phyloP scores from a whole-genome alignment of 371 early-diverging fungal species.

The Mucor circinelloides region DNA sequence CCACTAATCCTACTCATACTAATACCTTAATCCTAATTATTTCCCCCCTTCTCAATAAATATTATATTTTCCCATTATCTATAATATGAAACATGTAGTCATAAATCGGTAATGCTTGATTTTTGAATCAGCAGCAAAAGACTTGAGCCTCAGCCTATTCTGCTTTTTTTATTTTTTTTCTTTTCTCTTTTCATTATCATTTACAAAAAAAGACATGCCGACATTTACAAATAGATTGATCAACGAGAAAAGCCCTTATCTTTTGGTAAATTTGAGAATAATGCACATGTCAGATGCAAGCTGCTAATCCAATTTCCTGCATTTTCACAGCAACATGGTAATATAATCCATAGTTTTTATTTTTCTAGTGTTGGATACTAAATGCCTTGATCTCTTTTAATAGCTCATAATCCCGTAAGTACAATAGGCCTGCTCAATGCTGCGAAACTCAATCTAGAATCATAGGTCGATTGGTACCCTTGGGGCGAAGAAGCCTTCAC shows the following conservation, averaged over 20 bases:
- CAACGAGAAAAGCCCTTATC: conserved; percentile 65
- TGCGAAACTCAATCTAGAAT: neutral
- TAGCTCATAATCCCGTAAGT: conserved; percentile 53
- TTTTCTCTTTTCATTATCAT: neutral
- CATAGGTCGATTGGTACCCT: conserved; percentile 71
- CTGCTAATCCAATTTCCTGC: neutral
- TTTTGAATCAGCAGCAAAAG: neutral
- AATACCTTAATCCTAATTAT: conserved; percentile 6
- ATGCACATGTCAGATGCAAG: neutral
- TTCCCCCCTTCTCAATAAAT: neutral
- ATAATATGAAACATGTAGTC: neutral
- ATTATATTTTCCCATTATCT: neutral
- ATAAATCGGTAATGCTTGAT: neutral
- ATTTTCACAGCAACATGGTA: conserved; percentile 53
- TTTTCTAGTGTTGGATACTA: neutral
- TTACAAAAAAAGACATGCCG: neutral
- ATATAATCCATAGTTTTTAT: neutral
- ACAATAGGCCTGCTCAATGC: neutral
- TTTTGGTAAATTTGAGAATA: conserved; percentile 39
- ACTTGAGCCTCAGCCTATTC: neutral
- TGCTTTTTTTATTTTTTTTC: neutral
- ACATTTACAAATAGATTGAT: conserved; percentile 54
- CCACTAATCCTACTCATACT: neutral
- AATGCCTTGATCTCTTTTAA: neutral
- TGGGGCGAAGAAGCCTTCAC: conserved; percentile 73